Conservation (phyloP, 805 yeast species). For the Nadsonia fulvescens region DNA sequence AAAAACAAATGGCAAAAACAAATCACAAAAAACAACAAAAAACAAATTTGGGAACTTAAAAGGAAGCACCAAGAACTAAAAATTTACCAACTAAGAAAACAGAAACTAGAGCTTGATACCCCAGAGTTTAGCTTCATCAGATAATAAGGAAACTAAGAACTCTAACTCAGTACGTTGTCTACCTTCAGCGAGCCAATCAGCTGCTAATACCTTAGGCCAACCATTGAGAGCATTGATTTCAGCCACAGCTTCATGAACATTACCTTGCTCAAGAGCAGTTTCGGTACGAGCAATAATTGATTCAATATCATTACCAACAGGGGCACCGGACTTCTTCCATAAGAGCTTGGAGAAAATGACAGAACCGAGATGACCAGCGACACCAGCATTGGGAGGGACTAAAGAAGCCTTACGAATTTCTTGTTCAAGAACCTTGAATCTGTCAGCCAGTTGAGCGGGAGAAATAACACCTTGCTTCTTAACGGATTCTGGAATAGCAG, state of each 20-base stretch:
- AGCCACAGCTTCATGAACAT: constrained; percentile 77
- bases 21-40: no score
- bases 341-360: constrained; percentile 56
- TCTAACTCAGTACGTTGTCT: constrained; percentile 81
- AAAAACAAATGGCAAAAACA: no score
- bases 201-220: constrained; percentile 78
- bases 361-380: constrained; percentile 80
- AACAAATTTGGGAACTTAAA: no score
- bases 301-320: constrained; percentile 73
- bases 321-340: constrained; percentile 61
- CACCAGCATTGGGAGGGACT: constrained; percentile 89
- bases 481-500: constrained; percentile 28
- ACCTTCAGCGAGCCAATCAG: constrained; percentile 81
- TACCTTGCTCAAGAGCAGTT: constrained; percentile 52
- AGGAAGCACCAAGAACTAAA: no score
- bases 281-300: constrained; percentile 75
- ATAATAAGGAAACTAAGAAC: constrained; percentile 39
- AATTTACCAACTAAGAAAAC: no score
- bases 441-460: constrained; percentile 54
- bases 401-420: constrained; percentile 79
- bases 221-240: constrained; percentile 82
- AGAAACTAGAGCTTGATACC: no score
- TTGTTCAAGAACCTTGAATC: constrained; percentile 66
- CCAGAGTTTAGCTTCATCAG: constrained; percentile 20
- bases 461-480: constrained; percentile 46